Evolutionary conservation across 768 basidiomycete species (phyloP), one percentile per base, ranked within the genome.

Genomic region (Rhizopogon vinicolor): DNA sequence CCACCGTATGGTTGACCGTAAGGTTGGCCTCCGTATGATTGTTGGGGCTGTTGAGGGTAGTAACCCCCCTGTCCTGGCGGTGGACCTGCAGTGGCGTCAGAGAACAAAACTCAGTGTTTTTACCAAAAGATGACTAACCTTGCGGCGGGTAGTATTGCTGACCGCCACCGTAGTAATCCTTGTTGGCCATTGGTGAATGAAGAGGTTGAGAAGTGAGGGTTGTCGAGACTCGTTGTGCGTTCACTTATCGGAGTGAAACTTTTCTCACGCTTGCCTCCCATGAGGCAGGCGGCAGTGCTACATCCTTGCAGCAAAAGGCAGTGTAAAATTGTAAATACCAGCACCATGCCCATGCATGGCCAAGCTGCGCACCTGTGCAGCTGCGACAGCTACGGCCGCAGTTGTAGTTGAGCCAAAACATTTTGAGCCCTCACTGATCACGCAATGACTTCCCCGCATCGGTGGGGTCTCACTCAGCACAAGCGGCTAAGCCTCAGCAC

Each of bases 11-110:
- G 66, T 55, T 76, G 75, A 22, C 65, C 65, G 9, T 70, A 67
- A 28, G 71, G 68, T 54, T 84, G 82, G 7, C 72, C 72, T 54
- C 85, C 81, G 67, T 91, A 88, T 0, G 85, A 74, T 62, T 86
- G 84, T 58, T 80, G 85, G 12, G 89, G 90, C 72, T 86, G 84
- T 76, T 89, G 76, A 19, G 78, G 87, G 61, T 89, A 88, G 67
- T 89, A 88, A 37, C 83, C 83, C 42, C 84, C 86, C 61, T 85
- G 83, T n/a, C 77, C 77, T 31, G 74, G 81, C n/a, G 82, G 80
- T 42, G 78, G 74, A 33, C 78, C 77, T 80, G 65, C 54, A 45
- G 63, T 49, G 5, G 53, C 53, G 44, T 46, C 33, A 35, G 46
- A 28, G 7, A 44, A 35, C 48, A 42, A 6, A 19, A 48, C 42